Base-by-base conservation (phyloP, 495 filamentous ascomycete genomes). In the Aspergillus asperescens region DNA sequence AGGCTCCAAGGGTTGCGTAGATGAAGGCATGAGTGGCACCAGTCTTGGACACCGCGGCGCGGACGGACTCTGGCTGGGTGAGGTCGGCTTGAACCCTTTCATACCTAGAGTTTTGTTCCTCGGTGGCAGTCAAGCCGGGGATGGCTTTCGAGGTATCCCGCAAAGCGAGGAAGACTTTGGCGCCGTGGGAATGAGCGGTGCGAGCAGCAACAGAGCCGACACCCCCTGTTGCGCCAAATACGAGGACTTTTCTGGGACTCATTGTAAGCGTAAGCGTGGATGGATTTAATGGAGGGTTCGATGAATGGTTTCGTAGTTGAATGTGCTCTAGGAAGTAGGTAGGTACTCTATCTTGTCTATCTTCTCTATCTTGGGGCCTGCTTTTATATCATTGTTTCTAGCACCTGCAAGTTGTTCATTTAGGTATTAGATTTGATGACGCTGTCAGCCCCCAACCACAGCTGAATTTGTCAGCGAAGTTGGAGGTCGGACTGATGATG, bases 161-260 rank as follows among this genome's bases (percentile, higher is more conserved):
- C 62, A 62, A 59, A 49, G 56, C 53, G 9, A 60, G 65, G 50
- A 27, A 48, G 18, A 59, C 64, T 8, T 41, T 62, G 27, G 56
- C 56, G 0, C 63, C 64, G 5, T 47, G 52, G 5, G 50, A 10
- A 60, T 77, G 48, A 66, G 79, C 65, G 62, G 69, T 31, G 68
- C 69, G 57, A 63, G 75, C 55, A 65, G 73, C 41, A 61, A 68
- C 47, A 62, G 69, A 67, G 32, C 48, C 64, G n/a, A 67, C 58
- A 19, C 29, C 47, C 9, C 62, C 62, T 9, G 64, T 65, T 9
- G 64, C 45, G n/a, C 64, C 64, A 31, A 67, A 67, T 40, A 67
- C 41, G 29, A 67, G 58, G 8, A 61, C 55, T 3, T 45, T 47
- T 38, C 31, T 45, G 28, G 29, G 16, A 10, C 31, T 47, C 39